Evolutionary conservation across 345 rosid genomes (phyloP), one percentile per base, ranked within the genome.

Genomic region (Eucalyptus dawsonii): DNA sequence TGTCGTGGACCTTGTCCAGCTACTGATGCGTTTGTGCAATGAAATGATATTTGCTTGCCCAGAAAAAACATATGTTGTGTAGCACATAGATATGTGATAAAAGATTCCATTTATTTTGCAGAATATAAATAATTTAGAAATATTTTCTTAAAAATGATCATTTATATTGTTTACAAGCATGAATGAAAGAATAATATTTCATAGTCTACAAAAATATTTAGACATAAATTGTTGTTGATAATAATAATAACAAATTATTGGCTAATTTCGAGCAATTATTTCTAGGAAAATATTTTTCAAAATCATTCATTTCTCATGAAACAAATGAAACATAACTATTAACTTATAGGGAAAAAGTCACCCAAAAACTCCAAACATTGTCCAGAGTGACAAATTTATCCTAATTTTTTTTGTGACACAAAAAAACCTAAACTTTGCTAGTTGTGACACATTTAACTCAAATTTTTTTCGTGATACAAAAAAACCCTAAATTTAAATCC

Each of bases 301-400:
- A 67, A 34, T 72, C 5, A 34, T 72, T 72, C 5, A 19, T 9
- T 65, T 65, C 34, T 69, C 4, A 3, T 31, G 14, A 37, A 72
- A 37, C 3, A 72, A 72, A 72, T 10, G 14, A 6, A 72, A 40
- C 45, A 42, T 34, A 69, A 37, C 14, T 72, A 37, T 72, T 72
- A 40, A 10, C 45, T 37, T 53, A 19, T 2, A 53, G 25, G 58
- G 0, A 53, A 53, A 53, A 53, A 53, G 58, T 21, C 25, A 53
- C 11, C 11, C 5, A 21, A 53, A 19, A 53, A 53, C 2, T 0
- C 0, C 11, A 53, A 53, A 53, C 2, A 8, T 53, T 53, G 11
- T 53, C 1, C 0, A 19, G 5, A 21, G 2, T 0, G 2, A 53
- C 5, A 21, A 53, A 53, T 53, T 21, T 53, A 53, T 1, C 25